Evolutionary conservation across 2,329 filamentous ascomycete species (phyloP), one percentile per base, ranked within the genome.

Genomic region (Pleurostoma richardsiae): DNA sequence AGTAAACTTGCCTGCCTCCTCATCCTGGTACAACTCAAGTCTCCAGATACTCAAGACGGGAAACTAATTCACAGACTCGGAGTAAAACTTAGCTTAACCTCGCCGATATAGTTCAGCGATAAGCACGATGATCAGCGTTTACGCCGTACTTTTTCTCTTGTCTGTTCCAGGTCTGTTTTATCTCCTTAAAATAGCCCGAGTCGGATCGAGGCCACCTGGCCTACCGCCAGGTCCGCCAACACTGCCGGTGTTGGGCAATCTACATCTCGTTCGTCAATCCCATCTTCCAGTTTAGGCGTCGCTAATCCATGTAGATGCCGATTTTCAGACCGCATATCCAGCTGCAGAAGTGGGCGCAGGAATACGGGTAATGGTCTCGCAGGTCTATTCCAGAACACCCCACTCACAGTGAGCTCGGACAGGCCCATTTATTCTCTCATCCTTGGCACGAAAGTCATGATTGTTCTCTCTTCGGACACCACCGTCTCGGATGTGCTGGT

Each of bases 401-500:
- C 2, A 30, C 40, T 5, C 4, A 31, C 8, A 41, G 71, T 33
- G n/a, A 39, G n/a, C 6, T 7, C 11, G 26, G n/a, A n/a, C 10
- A 46, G 75, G 0, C 73, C 75, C 0, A 56, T 80, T 0, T 79
- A 74, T 54, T 73, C 68, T 1, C 59, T 80, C 3, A 74, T 77
- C 1, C 59, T 79, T 0, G 76, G 77, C 1, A 71, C 70, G 0
- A 67, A 70, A 38, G 60, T 64, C 5, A 58, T 77, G 52, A 61
- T 80, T 11, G 70, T 80, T 0, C 57, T 80, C 0, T 71, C 66
- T 0, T 69, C 66, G 1, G 67, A 71, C 30, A 49, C 64, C 43
- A 68, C 66, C 1, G 66, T 79, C 30, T 77, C 74, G 43, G 76
- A 80, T 5, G 54, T 80, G 4, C 50, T 80, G 3, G 77, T 80